Percentiles rank a stretch among this genome's conserved stretches.
Evolutionary conservation across 495 filamentous ascomycete species (phyloP).

Genomic region (Cercophora samala): DNA sequence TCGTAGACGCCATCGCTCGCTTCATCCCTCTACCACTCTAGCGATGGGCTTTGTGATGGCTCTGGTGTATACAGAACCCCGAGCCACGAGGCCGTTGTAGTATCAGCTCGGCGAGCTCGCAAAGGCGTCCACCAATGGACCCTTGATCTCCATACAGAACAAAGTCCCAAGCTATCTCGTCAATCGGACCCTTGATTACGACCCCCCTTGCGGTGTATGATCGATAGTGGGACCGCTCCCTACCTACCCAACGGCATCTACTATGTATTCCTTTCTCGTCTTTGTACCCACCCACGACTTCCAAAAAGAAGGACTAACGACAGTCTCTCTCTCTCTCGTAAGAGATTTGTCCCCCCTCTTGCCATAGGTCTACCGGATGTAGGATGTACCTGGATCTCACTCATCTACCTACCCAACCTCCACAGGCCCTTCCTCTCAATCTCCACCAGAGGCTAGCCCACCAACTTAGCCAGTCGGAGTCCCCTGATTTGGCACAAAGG

Average conservation of each 20-base stretch:
- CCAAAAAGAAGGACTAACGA: too few species aligned
- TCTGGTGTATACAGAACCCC: not conserved
- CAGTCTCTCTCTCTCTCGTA: too few species aligned
- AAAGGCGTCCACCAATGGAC: not conserved
- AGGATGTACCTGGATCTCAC: too few species aligned
- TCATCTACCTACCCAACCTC: too few species aligned
- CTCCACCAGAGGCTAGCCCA: too few species aligned
- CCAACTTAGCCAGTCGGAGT: too few species aligned
- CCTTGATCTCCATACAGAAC: not conserved
- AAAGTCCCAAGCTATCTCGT: not conserved
- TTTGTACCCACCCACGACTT: not conserved
- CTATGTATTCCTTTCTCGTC: not conserved
- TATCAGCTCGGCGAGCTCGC: not conserved
- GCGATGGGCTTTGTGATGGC: not conserved
- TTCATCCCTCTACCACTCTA: not conserved
- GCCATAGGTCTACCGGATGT: too few species aligned
- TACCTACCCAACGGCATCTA: not conserved
- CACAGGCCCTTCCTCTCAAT: too few species aligned
- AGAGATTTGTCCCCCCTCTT: too few species aligned
- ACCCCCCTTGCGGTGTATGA: not conserved
- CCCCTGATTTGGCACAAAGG: too few species aligned
- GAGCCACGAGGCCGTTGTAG: not conserved
- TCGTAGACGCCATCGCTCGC: not conserved
- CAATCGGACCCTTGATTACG: not conserved
- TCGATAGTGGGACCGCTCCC: not conserved